phyloP scores from a whole-genome alignment of 2,329 filamentous ascomycete genomes.

The Blastomyces parvus region DNA sequence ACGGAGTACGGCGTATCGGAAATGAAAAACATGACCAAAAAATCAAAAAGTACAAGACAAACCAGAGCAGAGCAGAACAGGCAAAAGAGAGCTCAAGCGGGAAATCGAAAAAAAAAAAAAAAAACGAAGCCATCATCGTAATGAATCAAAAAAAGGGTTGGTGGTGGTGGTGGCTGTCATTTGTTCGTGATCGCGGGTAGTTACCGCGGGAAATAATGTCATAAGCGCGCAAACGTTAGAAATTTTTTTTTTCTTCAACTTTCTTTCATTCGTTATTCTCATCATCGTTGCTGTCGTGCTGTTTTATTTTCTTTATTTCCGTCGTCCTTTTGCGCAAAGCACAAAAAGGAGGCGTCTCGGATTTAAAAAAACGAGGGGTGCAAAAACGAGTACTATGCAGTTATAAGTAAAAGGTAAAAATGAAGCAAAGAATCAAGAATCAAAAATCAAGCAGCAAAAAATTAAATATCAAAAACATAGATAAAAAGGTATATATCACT shows the following conservation, averaged over 20 bases:
- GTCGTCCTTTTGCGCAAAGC: neutral
- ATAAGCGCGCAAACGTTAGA: too few relatives aligned
- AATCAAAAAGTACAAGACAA: neutral
- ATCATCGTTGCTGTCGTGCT: conserved; percentile 28
- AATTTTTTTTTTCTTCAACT: too few relatives aligned
- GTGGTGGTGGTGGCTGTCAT: conserved; percentile 9
- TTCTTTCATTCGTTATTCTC: conserved; percentile 34
- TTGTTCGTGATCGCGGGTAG: conserved; percentile 20
- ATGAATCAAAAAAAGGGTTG: neutral
- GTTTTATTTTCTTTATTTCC: neutral
- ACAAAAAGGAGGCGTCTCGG: neutral
- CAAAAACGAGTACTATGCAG: conserved; percentile 1
- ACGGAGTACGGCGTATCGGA: too few relatives aligned
- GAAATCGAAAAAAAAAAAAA: conserved; percentile 18
- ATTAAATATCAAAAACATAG: conserved; percentile 21
- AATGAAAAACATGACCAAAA: too few relatives aligned
- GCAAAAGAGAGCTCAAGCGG: neutral
- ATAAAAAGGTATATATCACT: conserved; percentile 27
- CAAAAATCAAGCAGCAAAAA: neutral
- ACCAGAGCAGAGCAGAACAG: neutral
- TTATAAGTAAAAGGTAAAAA: conserved; percentile 21
- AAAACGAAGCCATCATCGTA: conserved; percentile 14
- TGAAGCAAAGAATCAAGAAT: conserved; percentile 14
- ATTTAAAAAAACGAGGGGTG: too few relatives aligned
- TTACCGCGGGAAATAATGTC: conserved; percentile 14